phyloP scores from a whole-genome alignment of 108 stramenopile species.

The Skeletonema menzelii region DNA sequence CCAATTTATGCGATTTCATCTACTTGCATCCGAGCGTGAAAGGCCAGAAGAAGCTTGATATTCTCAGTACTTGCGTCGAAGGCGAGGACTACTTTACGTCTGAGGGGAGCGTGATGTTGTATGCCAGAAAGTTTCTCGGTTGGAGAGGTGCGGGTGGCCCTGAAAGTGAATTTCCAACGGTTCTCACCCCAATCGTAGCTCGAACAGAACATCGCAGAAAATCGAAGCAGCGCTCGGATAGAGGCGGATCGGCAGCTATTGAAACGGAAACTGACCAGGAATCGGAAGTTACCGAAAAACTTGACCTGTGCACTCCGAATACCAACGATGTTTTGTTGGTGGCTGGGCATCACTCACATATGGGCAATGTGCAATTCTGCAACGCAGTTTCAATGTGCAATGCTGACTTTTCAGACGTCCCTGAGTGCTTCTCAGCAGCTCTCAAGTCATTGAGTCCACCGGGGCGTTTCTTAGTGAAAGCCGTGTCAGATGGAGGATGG shows the following conservation, averaged over 20 bases:
- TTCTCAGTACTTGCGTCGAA: not conserved
- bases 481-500: not conserved
- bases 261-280: not conserved
- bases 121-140: not conserved
- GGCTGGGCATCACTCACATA: not conserved
- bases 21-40: not conserved
- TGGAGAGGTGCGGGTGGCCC: not conserved
- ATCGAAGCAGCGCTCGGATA: not conserved
- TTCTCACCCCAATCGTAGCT: not conserved
- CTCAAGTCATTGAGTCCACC: not conserved
- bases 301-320: not conserved
- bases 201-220: not conserved
- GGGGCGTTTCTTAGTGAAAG: slow-evolving; percentile 1
- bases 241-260: not conserved
- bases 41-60: not conserved
- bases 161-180: not conserved
- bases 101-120: not conserved
- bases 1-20: not conserved
- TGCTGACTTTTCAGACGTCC: not conserved
- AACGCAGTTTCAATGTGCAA: slow-evolving; percentile 1
- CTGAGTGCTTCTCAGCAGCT: not conserved
- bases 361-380: not conserved
- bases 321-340: slow-evolving; percentile 2
- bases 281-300: not conserved
- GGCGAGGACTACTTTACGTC: not conserved